Evolutionary conservation across 306 rosid genomes (phyloP).

Genomic region (Lagenaria siceraria): DNA sequence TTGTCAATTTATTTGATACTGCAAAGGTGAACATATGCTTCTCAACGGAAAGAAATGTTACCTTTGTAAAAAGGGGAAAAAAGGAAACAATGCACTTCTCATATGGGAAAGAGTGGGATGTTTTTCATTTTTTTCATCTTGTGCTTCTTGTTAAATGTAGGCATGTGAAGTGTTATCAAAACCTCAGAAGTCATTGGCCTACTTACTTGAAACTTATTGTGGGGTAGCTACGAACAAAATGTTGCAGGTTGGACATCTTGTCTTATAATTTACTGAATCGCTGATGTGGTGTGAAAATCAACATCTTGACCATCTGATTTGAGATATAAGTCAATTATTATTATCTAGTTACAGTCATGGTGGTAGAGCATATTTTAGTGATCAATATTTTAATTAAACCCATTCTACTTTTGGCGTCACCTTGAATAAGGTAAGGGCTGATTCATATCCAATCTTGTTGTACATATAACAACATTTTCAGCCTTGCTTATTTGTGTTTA

Average conservation of each 20-base stretch:
- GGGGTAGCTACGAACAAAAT: conserved; percentile 69
- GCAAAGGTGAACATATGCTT: conserved; percentile 47
- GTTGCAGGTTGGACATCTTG: conserved; percentile 56
- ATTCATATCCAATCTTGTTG: not conserved
- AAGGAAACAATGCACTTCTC: not conserved
- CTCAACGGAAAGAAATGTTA: not conserved
- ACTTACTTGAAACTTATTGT: conserved; percentile 81
- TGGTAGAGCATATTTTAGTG: not conserved
- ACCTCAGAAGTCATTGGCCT: conserved; percentile 86
- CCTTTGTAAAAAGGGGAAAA: not conserved
- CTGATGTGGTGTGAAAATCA: not conserved
- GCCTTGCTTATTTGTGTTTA: not conserved
- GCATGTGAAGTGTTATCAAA: conserved; percentile 87
- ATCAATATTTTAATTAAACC: not conserved
- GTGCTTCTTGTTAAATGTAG: conserved; percentile 32
- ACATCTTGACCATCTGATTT: not conserved
- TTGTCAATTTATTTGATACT: conserved; percentile 82
- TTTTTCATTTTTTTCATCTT: not conserved
- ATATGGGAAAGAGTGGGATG: not conserved
- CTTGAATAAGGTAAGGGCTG: not conserved
- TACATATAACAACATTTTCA: not conserved
- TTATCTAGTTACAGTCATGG: no score
- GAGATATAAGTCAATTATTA: not conserved
- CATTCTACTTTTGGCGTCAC: not conserved
- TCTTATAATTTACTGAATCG: not conserved